Conservation (phyloP, 352 stramenopile species). For the Globisporangium nodosum region DNA sequence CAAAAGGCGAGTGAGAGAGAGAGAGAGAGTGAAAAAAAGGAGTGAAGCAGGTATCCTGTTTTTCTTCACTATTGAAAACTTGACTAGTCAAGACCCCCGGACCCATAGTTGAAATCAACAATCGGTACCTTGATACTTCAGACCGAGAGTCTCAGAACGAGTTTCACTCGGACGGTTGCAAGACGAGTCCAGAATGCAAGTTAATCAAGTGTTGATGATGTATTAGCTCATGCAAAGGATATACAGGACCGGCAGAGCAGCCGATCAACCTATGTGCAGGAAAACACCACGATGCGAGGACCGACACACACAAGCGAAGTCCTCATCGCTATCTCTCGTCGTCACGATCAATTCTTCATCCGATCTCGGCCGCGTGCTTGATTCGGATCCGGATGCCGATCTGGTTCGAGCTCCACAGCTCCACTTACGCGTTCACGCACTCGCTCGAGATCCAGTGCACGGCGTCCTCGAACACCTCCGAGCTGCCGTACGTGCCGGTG, state of each 20-base stretch:
- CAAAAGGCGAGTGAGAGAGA: too few relatives aligned
- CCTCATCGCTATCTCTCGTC: neutral
- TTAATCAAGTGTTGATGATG: neutral
- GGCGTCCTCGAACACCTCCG: conserved; percentile 16
- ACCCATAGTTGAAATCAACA: too few relatives aligned
- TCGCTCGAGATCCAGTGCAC: conserved; percentile 21
- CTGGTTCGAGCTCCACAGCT: neutral
- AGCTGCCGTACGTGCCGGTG: conserved; percentile 18
- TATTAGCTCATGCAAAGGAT: neutral
- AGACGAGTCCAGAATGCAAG: too few relatives aligned
- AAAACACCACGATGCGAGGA: conserved; percentile 1
- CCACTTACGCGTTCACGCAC: conserved; percentile 14
- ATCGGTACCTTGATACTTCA: too few relatives aligned
- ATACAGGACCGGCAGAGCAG: conserved; percentile 2
- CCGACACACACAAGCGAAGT: conserved; percentile 2
- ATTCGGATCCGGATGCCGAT: too few relatives aligned
- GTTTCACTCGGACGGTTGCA: too few relatives aligned
- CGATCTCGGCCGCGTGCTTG: conserved; percentile 6
- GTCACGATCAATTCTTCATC: conserved; percentile 11
- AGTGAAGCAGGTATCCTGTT: too few relatives aligned
- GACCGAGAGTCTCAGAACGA: too few relatives aligned
- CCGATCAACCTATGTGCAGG: neutral
- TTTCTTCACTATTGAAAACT: too few relatives aligned
- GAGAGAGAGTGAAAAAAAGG: too few relatives aligned
- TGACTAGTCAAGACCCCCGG: too few relatives aligned